Conservation (phyloP, 192 early-diverging fungal genomes). For the Allomyces macrogynus region DNA sequence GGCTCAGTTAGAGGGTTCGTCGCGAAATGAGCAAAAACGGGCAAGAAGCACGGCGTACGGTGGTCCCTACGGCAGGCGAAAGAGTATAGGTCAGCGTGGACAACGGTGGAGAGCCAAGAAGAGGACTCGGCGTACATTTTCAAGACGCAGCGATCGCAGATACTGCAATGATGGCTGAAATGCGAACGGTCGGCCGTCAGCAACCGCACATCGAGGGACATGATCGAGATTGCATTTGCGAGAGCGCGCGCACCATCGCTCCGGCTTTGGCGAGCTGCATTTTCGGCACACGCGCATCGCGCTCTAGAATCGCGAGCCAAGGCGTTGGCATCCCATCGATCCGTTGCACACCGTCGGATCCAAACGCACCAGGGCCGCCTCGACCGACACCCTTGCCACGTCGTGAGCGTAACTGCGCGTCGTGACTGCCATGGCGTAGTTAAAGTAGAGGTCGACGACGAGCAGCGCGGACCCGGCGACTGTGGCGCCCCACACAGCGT, state of each 20-base stretch:
- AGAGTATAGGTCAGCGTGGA: not conserved
- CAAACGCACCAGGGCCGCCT: not conserved
- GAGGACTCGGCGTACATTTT: slow-evolving; percentile 23
- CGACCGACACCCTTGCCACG: not conserved
- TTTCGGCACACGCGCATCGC: not conserved
- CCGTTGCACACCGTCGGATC: too few relatives aligned
- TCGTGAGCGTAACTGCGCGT: not conserved
- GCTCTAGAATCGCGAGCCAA: not conserved
- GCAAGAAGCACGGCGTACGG: not conserved
- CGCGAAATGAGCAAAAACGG: too few relatives aligned
- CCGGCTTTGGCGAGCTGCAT: not conserved
- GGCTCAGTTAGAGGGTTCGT: slow-evolving; percentile 7
- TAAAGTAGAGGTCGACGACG: not conserved
- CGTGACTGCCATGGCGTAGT: not conserved
- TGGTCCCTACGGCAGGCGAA: not conserved
- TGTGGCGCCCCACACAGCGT: not conserved
- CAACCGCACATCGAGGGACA: too few relatives aligned
- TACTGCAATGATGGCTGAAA: slow-evolving; percentile 7
- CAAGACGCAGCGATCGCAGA: slow-evolving; percentile 17
- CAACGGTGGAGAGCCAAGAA: slow-evolving; percentile 7
- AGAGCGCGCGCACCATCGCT: not conserved
- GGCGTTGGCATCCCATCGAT: not conserved
- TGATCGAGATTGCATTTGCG: too few relatives aligned
- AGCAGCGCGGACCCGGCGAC: not conserved
- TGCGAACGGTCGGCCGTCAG: too few relatives aligned